Base-by-base conservation (phyloP, 768 basidiomycete genomes). In the Agaricus bisporus region DNA sequence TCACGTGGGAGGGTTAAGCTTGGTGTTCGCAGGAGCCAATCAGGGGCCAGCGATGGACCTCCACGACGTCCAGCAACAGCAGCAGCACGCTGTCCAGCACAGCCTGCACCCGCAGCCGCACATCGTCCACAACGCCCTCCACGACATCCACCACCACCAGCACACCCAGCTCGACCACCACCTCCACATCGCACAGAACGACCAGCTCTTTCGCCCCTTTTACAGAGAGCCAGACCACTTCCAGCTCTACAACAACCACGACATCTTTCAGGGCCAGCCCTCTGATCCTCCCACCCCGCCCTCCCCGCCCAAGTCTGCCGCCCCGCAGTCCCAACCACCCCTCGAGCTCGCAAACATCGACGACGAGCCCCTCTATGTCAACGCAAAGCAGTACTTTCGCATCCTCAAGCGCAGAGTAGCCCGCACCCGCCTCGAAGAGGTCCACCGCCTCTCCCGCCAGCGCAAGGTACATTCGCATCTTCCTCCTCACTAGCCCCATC, bases 321-420 rank as follows among this genome's bases (percentile, higher is more conserved):
- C 45, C 17, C 49, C 36, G 36, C n/a, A 43, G 18, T 50, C 67
- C 35, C 64, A 65, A 54, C 65, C 29, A 9, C 35, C 51, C 10
- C 51, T 52, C 18, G 51, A 52, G 25, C 28, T 52, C 35, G 42
- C 49, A 17, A 51, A 68, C 70, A 77, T 91, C 61, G 95, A 98
- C 71, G 94, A 98, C 59, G 95, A 99, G 68, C 95, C 97, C 25
- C 85, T 99, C 60, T 98, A 98, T 72, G 97, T 99, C 55, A 99
- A 99, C 63, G 95, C 97, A 56, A 99, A 99, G 67, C 97, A 99
- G 71, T 99, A 98, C 68, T 93, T 95, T 63, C 90, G 97, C 66
- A 98, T 99, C 63, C 81, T 99, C 69, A 98, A 98, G 75, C 81
- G 97, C 58, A 81, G 97, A 52, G 81, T 90, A 60, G 94, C 95